Base-by-base conservation (phyloP, 805 yeast species). In the Saturnispora mendoncae region DNA sequence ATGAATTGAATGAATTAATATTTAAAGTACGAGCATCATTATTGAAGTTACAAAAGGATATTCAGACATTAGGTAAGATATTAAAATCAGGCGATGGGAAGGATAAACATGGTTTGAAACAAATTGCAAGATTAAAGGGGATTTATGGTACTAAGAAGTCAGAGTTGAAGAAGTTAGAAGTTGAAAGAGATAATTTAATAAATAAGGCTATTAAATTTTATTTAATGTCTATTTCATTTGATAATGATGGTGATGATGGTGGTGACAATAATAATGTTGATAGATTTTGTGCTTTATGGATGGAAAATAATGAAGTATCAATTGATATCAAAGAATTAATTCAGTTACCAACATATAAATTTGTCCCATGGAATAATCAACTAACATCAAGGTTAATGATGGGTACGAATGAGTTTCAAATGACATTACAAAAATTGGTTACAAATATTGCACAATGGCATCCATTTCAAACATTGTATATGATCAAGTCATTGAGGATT, bases 361-460 rank as follows among this genome's bases (percentile, higher is more conserved):
- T 86, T 40, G 66, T 84, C 4, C 74, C 86, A 0, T 88, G 97
- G 95, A 67, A 80, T 28, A 79, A 81, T 45, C 97, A 88, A 55
- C 67, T 88, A 34, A 67, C 84, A 3, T 84, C 97, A 0, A 66
- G 92, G 42, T 54, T 88, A 13, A 61, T 74, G 1, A 62, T 60
- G 27, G 82, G 74, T 8, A 40, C 49, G 0, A 55, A 69, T 1
- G 29, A 51, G 0, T 87, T 86, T 51, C 95, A 84, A 52, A 54
- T 46, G 2, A 52, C 71, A 1, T 57, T 87, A 18, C 68, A 69
- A 27, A 38, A 39, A 6, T 29, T 60, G 20, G 44, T 59, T 2
- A 33, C 40, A 6, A 49, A 55, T 1, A 56, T 84, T 13, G 58
- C 84, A 27, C 46, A 62, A 10, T 53, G 66, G 9, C 82, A 84